A percentile compares a stretch with the other conserved stretches of the same genome.
phyloP scores from a whole-genome alignment of 208 protist genomes.

The Plasmodiophora brassicae region DNA sequence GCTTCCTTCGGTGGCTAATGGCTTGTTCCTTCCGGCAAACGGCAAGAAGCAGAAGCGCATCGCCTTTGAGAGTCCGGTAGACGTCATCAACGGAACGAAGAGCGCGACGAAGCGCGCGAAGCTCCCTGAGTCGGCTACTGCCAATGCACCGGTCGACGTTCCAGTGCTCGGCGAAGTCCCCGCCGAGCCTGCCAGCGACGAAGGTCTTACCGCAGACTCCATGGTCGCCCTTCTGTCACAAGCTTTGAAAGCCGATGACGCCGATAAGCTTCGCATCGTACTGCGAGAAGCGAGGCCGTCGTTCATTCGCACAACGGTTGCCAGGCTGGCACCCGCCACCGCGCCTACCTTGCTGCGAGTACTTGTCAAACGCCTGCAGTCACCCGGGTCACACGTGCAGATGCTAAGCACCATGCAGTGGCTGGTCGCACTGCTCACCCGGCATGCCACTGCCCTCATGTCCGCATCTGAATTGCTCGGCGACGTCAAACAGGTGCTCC shows the following conservation, averaged over 20 bases:
- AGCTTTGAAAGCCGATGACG: not conserved
- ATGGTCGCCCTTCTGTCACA: conserved; percentile 8
- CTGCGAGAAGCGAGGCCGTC: not conserved
- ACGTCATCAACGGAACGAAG: not conserved
- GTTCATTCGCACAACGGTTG: not conserved
- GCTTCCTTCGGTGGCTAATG: too few species aligned
- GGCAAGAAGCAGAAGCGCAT: too few species aligned
- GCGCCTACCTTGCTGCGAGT: not conserved
- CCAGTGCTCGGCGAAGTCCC: not conserved
- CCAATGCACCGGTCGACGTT: not conserved
- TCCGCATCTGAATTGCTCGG: too few species aligned
- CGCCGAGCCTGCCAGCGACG: not conserved
- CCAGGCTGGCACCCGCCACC: not conserved
- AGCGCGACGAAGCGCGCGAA: not conserved
- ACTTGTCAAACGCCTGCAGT: not conserved
- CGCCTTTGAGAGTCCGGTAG: not conserved
- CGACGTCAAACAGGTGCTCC: too few species aligned
- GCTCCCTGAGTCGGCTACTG: not conserved
- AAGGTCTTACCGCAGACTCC: not conserved
- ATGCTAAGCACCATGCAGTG: too few species aligned
- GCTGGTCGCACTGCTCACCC: too few species aligned
- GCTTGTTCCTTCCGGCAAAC: too few species aligned
- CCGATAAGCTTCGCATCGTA: not conserved
- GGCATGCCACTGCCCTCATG: too few species aligned
- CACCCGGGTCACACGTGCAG: too few species aligned